A percentile compares a stretch with the other conserved stretches of the same genome.
Evolutionary conservation across 179 eudicot species (phyloP).

Genomic region (Pouteria campechiana): DNA sequence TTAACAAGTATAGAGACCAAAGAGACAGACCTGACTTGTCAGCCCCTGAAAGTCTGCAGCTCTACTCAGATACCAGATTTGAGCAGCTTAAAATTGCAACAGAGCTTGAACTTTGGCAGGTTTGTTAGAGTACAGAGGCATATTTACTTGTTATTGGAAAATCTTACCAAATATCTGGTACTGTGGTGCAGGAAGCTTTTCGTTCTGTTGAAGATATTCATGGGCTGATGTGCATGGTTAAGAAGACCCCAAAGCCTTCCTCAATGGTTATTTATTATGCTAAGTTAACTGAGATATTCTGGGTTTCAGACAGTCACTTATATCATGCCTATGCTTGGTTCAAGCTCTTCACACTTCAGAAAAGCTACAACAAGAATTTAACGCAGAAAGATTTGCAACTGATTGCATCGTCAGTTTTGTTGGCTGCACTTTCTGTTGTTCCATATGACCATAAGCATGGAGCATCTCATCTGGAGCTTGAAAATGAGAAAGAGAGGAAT

Average conservation of each 20-base stretch:
- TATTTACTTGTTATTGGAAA: neutral
- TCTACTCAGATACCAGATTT: constrained; percentile 84
- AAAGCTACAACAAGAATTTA: constrained; percentile 76
- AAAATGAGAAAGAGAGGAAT: constrained; percentile 70
- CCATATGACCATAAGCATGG: constrained; percentile 65
- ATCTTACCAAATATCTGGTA: too few relatives aligned
- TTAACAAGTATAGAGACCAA: constrained; percentile 76
- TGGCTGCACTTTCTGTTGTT: constrained; percentile 75
- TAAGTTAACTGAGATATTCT: constrained; percentile 79
- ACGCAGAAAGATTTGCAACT: constrained; percentile 86
- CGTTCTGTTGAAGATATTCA: constrained; percentile 92
- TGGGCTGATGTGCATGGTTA: constrained; percentile 80
- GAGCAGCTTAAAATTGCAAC: constrained; percentile 92
- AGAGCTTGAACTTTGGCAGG: constrained; percentile 97
- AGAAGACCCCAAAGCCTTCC: constrained; percentile 83
- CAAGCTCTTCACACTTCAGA: constrained; percentile 81
- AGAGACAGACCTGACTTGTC: constrained; percentile 86
- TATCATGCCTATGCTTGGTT: constrained; percentile 95
- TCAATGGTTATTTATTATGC: constrained; percentile 82
- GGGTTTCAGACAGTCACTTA: constrained; percentile 74
- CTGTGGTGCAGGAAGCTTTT: constrained; percentile 66
- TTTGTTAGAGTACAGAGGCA: constrained; percentile 2
- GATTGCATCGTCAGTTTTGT: constrained; percentile 78
- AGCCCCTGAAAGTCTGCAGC: constrained; percentile 81
- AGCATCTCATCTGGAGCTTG: constrained; percentile 83